phyloP scores from a whole-genome alignment of 1,284 basidiomycete genomes.

The Cutaneotrichosporon sp. region DNA sequence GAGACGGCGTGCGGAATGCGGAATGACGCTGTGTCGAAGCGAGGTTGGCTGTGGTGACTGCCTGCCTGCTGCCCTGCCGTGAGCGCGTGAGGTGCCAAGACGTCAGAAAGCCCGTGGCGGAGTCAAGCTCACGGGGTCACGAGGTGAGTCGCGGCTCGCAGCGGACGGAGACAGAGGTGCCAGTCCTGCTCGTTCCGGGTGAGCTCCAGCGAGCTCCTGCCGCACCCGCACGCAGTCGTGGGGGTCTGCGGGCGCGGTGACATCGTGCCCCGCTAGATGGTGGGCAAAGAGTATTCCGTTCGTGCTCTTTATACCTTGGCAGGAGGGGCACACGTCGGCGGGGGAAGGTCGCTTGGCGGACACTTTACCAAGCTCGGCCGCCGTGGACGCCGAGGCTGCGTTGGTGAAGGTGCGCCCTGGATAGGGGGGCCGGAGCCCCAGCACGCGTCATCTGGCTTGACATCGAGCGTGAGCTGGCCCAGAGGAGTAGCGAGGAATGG shows the following conservation, averaged over 20 bases:
- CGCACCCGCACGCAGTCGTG: too few relatives aligned
- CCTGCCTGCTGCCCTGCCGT: too few relatives aligned
- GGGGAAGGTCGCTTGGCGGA: not conserved
- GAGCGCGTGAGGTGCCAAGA: too few relatives aligned
- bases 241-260: not conserved
- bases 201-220: too few relatives aligned
- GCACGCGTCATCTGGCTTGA: not conserved
- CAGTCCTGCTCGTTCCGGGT: too few relatives aligned
- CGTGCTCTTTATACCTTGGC: not conserved
- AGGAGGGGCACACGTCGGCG: not conserved
- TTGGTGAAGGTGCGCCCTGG: not conserved
- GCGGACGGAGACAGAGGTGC: too few relatives aligned
- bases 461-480: too few relatives aligned
- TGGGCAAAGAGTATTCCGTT: not conserved
- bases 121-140: too few relatives aligned
- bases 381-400: not conserved
- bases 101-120: too few relatives aligned
- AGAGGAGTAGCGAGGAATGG: too few relatives aligned
- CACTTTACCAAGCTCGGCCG: not conserved
- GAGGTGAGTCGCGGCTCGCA: too few relatives aligned
- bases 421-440: not conserved
- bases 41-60: not conserved
- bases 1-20: not conserved
- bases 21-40: not conserved
- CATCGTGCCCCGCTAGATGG: not conserved